Evolutionary conservation across 352 stramenopile species (phyloP).

Genomic region (Thalassiosira mediterranea): DNA sequence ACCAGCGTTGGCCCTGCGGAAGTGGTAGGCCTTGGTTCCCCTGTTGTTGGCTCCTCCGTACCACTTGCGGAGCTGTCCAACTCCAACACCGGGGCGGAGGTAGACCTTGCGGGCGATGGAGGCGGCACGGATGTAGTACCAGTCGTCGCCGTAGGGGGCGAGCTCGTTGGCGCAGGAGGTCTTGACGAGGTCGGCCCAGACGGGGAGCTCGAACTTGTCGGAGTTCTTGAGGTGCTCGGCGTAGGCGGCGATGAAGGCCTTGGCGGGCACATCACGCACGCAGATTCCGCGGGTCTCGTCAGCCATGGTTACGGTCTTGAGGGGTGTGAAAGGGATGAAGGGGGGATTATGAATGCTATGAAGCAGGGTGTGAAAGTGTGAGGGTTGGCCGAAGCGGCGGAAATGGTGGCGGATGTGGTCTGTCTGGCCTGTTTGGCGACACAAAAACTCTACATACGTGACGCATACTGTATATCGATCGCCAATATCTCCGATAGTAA

Average conservation of each 20-base stretch:
- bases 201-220: conserved; percentile 97
- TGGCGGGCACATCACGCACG: conserved; percentile 95
- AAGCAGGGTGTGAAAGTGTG: neutral
- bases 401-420: neutral
- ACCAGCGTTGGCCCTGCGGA: conserved; percentile 93
- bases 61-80: conserved; percentile 96
- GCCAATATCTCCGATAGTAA: no score
- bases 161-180: conserved; percentile 98
- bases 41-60: conserved; percentile 94
- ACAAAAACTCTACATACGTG: no score
- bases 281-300: conserved; percentile 91
- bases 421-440: neutral
- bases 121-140: conserved; percentile 98
- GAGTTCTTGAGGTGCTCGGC: conserved; percentile 98
- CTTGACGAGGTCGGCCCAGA: conserved; percentile 98
- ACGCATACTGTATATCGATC: no score
- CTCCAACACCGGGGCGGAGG: conserved; percentile 94
- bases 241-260: conserved; percentile 98
- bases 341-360: neutral
- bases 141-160: conserved; percentile 96
- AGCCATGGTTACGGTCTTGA: conserved; percentile 57
- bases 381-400: neutral
- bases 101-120: conserved; percentile 99
- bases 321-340: neutral
- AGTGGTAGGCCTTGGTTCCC: conserved; percentile 94